Evolutionary conservation across 306 rosid genomes (phyloP).

Genomic region (Macrotyloma uniflorum): DNA sequence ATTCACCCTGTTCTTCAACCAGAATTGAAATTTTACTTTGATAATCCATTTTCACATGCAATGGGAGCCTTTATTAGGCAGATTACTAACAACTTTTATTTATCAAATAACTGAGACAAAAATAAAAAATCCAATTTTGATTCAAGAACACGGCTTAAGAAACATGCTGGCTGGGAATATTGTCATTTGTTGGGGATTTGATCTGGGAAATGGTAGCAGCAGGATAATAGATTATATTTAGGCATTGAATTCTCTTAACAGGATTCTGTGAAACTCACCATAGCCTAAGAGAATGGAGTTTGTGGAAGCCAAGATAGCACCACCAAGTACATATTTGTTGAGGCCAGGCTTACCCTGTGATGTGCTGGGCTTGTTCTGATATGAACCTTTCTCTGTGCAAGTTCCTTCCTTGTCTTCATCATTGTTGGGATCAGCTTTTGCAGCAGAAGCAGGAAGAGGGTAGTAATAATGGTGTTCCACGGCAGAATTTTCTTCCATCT

Average conservation of each 20-base stretch:
- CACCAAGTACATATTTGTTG: constrained; percentile 65
- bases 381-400: background rate
- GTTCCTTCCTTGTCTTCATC: background rate
- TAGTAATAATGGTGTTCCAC: constrained; percentile 23
- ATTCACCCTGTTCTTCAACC: background rate
- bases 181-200: background rate
- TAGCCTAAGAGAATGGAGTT: constrained; percentile 83
- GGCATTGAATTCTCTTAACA: background rate
- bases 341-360: constrained; percentile 37
- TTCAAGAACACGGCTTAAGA: background rate
- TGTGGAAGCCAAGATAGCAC: constrained; percentile 81
- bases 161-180: background rate
- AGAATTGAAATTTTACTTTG: background rate
- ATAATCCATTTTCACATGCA: background rate
- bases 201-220: background rate
- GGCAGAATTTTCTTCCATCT: constrained; percentile 22
- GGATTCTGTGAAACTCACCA: constrained; percentile 45
- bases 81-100: background rate
- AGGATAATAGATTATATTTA: background rate
- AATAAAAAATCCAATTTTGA: background rate
- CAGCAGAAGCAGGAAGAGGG: constrained; percentile 45
- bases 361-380: background rate
- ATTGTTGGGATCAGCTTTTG: constrained; percentile 10
- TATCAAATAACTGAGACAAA: background rate
- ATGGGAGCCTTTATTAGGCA: background rate